Evolutionary conservation across 306 rosid genomes (phyloP).

Genomic region (Sesbania bispinosa): DNA sequence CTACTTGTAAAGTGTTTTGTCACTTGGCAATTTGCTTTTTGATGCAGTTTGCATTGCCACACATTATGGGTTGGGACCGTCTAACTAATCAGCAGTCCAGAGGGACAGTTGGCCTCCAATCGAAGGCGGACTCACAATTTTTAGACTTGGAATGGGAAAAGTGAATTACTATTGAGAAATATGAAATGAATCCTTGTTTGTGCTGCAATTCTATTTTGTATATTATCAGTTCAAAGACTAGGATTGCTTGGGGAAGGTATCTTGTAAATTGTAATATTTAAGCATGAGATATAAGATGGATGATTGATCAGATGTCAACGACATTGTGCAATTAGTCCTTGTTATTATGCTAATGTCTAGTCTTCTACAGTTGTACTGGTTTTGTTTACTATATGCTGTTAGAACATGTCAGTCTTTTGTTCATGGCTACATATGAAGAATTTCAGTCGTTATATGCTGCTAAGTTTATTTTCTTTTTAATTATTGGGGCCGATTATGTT

Average conservation of each 20-base stretch:
- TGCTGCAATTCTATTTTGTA: conserved; percentile 18
- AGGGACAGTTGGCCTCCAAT: conserved; percentile 30
- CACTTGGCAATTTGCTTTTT: not conserved
- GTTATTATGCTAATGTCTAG: not conserved
- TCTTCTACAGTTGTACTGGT: not conserved
- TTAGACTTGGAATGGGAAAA: conserved; percentile 76
- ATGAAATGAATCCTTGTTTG: conserved; percentile 26
- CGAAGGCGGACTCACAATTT: conserved; percentile 31
- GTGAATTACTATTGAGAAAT: conserved; percentile 36
- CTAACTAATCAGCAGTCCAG: conserved; percentile 43
- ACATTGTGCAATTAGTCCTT: not conserved
- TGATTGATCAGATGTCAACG: conserved; percentile 3
- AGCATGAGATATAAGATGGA: not conserved
- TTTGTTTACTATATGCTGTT: not conserved
- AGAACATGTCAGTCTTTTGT: not conserved
- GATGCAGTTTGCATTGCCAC: conserved; percentile 82
- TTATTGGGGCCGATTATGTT: too few species aligned
- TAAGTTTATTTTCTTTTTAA: not conserved
- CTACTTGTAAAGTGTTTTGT: not conserved
- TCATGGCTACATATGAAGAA: not conserved
- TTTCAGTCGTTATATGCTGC: not conserved
- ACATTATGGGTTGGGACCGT: conserved; percentile 86
- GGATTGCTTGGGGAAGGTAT: conserved; percentile 12
- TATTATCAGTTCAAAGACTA: conserved; percentile 18
- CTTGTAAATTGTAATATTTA: conserved; percentile 23